Evolutionary conservation across 2,329 filamentous ascomycete genomes (phyloP), one percentile per base, ranked within the genome.

Genomic region (Calonectria honghensis): DNA sequence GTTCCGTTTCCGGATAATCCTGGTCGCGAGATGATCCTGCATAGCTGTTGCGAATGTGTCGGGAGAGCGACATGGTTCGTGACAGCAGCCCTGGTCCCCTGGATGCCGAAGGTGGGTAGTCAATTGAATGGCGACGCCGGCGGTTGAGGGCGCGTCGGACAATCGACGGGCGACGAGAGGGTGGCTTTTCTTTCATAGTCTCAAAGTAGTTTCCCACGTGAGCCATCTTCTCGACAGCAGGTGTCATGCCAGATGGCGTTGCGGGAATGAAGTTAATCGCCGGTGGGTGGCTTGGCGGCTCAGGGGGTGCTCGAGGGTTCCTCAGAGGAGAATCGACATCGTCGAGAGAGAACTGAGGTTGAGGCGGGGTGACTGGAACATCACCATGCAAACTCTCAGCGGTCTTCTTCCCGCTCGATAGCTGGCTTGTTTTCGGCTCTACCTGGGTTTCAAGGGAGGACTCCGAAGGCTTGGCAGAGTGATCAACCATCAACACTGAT

Each of bases 191-290:
- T 20, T 85, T 85, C 2, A 85, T 83, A 31, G 88, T 84, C 35
- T 90, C 89, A 67, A 89, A 89, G 66, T 89, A 90, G 75, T 90
- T 91, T 0, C 90, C 90, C 29, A 90, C 82, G 77, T 88, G 88
- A 31, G 85, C 85, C 70, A 89, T 85, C 78, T 87, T 89, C 75
- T 92, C 91, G 2, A 87, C 80, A 2, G 88, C 85, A 13, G 91
- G 91, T 1, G 91, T 92, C 54, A 90, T 80, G 2, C 89, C 91
- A 2, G 91, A 92, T 4, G 91, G 91, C 0, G 91, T 93, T 32
- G 91, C 91, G 0, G 91, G 91, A 41, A 91, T 93, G 74, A 93
- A 91, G 71, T 91, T 89, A 78, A 93, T 83, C n/a, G 82, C 81
- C 5, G 85, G 85, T 3, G 84, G 85, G 37, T 84, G 78, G 10